Evolutionary conservation across 1,139 yeast species (phyloP).

Genomic region (Saccharomyces hybrid): DNA sequence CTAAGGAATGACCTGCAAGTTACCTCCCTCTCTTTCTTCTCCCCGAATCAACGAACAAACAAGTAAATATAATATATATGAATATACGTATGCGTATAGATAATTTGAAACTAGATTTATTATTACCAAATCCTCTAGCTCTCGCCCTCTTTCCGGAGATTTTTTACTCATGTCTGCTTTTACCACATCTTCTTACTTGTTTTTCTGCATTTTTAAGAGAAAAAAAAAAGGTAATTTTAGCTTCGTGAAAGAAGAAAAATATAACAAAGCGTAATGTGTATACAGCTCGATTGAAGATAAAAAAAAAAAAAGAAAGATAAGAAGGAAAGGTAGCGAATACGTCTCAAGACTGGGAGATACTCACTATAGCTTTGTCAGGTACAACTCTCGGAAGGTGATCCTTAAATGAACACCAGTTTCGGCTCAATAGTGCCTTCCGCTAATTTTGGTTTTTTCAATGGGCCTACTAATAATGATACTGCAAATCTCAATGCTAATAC

Average conservation of each 20-base stretch:
- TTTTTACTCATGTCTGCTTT: too few relatives aligned
- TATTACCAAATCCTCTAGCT: not conserved
- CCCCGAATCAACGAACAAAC: not conserved
- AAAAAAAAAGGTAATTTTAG: too few relatives aligned
- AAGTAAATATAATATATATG: not conserved
- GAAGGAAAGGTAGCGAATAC: not conserved
- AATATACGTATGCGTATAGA: not conserved
- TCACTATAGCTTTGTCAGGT: not conserved
- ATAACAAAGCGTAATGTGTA: too few relatives aligned
- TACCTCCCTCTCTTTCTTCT: not conserved
- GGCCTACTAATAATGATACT: slow-evolving; percentile 7
- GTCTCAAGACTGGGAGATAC: not conserved
- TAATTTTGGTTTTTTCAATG: slow-evolving; percentile 9
- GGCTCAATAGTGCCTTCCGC: slow-evolving; percentile 7
- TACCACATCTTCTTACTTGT: too few relatives aligned
- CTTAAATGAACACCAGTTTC: slow-evolving; percentile 2
- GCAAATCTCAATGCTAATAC: not conserved
- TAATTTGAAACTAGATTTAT: not conserved
- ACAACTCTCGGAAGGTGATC: not conserved
- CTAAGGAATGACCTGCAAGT: slow-evolving; percentile 31
- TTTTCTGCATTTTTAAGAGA: too few relatives aligned
- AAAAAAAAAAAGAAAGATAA: not conserved
- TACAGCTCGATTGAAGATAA: not conserved
- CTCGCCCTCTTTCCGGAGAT: not conserved
- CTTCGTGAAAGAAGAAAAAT: too few relatives aligned